Evolutionary conservation across 352 stramenopile species (phyloP), one percentile per base, ranked within the genome.

Genomic region (Elongisporangium anandrum): DNA sequence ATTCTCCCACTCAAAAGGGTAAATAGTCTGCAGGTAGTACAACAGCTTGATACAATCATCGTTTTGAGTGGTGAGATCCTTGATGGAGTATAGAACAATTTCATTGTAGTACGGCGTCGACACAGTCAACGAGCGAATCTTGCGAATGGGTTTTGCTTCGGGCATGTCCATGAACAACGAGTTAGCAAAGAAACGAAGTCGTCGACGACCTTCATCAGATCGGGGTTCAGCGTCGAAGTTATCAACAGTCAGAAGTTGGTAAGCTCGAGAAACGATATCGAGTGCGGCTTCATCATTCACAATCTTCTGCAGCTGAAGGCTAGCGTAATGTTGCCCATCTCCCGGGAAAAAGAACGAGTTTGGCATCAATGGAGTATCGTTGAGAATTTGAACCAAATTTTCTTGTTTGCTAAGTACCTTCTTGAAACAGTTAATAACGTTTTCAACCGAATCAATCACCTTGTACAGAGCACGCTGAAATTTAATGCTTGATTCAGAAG

Each of bases 21-120:
- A 90, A 38, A 94, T 92, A n/a, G 85, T 94, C 65, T 92, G 73
- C 61, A 97, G 69, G 65, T 99, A 99, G 24, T 98, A 95, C 58
- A 99, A 73, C 21, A 97, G 92, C 54, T 96, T 99, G 34, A 99
- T 94, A 65, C 94, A 95, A 68, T 94, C 85, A 58, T 92, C 85
- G 57, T 94, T 94, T 66, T 92, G 78, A n/a, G 80, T 70, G 10
- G 82, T 92, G 52, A 94, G 57, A 54, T 94, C 85, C 64, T 94
- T 90, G 58, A 94, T 83, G 59, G 85, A 94, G 68, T 92, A 94
- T 75, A 94, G 75, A 39, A 94, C 85, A 23, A 94, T 94, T 81
- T 94, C 85, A 54, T 83, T 92, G 68, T 92, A 94, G 70, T 94
- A 94, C 26, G 87, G 85, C 6, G 85, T 94, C 22, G 85, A 81